phyloP scores from a whole-genome alignment of 306 rosid genomes.

The Sindora glabra region DNA sequence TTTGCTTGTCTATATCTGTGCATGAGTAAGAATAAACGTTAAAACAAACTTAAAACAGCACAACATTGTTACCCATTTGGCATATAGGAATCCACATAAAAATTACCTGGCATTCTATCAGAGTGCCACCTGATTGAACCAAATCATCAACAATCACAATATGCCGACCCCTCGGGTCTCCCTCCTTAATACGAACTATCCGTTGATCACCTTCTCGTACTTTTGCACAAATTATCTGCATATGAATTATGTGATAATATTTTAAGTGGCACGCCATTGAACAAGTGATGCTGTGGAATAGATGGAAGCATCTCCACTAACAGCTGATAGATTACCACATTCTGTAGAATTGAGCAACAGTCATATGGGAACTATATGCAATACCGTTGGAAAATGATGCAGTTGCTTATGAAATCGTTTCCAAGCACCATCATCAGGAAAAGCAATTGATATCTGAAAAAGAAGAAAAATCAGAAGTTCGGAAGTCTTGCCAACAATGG shows the following conservation, averaged over 20 bases:
- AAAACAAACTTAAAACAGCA: background rate
- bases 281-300: constrained; percentile 5
- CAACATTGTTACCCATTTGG: background rate
- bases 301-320: constrained; percentile 3
- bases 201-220: constrained; percentile 95
- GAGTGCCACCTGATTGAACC: constrained; percentile 97
- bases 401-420: constrained; percentile 92
- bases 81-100: background rate
- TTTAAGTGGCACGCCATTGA: background rate
- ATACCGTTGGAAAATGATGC: constrained; percentile 93
- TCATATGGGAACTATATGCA: background rate
- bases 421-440: constrained; percentile 99
- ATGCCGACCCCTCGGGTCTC: constrained; percentile 80
- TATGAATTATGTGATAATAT: constrained; percentile 2
- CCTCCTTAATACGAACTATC: constrained; percentile 92
- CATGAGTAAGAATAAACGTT: too few species aligned
- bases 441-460: constrained; percentile 74
- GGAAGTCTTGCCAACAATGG: too few species aligned
- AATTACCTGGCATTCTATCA: constrained; percentile 90
- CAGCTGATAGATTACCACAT: background rate
- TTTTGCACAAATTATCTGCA: constrained; percentile 91
- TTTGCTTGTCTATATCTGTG: too few species aligned
- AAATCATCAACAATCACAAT: constrained; percentile 94
- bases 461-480: too few species aligned
- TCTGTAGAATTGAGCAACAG: constrained; percentile 5